A percentile compares a stretch with the other conserved stretches of the same genome.
phyloP scores from a whole-genome alignment of 2,329 filamentous ascomycete species.

The Alternaria triticimaculans region DNA sequence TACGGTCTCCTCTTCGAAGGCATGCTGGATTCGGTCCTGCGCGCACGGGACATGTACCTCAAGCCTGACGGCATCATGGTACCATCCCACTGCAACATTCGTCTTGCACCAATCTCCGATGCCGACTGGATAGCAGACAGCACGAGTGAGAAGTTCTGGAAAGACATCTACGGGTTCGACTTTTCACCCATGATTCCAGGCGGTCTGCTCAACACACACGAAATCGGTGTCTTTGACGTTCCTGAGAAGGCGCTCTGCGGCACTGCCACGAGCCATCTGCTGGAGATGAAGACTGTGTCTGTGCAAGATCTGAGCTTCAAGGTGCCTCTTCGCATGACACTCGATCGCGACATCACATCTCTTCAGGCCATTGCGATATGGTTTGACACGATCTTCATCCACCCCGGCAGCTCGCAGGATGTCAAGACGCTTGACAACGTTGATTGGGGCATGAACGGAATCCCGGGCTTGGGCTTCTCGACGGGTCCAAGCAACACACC shows the following conservation, averaged over 20 bases:
- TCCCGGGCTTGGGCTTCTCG: conserved; percentile 78
- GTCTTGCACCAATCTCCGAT: conserved; percentile 81
- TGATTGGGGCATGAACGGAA: conserved; percentile 64
- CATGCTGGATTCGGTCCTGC: conserved; percentile 93
- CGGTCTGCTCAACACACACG: conserved; percentile 73
- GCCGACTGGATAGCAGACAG: conserved; percentile 78
- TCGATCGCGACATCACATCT: conserved; percentile 68
- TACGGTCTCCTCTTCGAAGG: conserved; percentile 93
- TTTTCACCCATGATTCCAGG: conserved; percentile 89
- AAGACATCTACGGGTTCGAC: conserved; percentile 91
- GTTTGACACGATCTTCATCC: conserved; percentile 93
- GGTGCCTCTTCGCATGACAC: conserved; percentile 67
- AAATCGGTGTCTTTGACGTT: conserved; percentile 44
- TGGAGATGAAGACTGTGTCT: conserved; percentile 77
- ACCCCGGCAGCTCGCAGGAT: conserved; percentile 51
- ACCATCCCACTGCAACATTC: conserved; percentile 83
- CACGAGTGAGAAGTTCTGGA: conserved; percentile 76
- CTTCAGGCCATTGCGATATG: conserved; percentile 90
- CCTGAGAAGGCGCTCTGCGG: conserved; percentile 51
- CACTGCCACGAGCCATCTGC: conserved; percentile 70
- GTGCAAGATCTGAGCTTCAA: conserved; percentile 78
- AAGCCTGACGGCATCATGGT: conserved; percentile 81
- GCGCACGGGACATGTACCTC: conserved; percentile 85
- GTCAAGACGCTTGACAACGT: conserved; percentile 60
- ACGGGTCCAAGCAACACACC: conserved; percentile 78